Evolutionary conservation across 1,139 yeast genomes (phyloP).

Genomic region (Kluyveromyces sp.): DNA sequence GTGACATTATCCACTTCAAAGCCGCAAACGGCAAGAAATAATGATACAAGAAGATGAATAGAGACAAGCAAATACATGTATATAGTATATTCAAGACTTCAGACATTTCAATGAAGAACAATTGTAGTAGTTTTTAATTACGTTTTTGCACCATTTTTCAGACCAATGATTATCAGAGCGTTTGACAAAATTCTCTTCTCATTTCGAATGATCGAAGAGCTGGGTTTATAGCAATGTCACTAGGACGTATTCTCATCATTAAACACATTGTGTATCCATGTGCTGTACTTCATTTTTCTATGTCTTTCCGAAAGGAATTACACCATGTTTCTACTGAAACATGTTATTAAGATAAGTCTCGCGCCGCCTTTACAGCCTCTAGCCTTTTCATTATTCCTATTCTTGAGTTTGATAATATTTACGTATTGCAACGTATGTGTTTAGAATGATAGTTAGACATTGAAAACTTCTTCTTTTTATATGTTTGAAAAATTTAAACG

Average conservation of each 20-base stretch:
- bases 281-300: not conserved
- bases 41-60: not conserved
- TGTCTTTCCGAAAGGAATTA: constrained; percentile 4
- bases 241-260: constrained; percentile 35
- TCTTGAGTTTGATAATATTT: too few species aligned
- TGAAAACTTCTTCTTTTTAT: too few species aligned
- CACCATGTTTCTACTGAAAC: constrained; percentile 6
- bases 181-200: constrained; percentile 35
- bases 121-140: not conserved
- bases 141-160: not conserved
- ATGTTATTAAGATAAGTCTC: not conserved
- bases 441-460: too few species aligned
- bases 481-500: too few species aligned
- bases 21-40: constrained; percentile 35
- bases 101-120: too few species aligned
- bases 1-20: constrained; percentile 64
- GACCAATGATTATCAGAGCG: constrained; percentile 30
- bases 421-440: too few species aligned
- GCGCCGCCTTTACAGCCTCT: too few species aligned
- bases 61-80: not conserved
- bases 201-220: constrained; percentile 41
- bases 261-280: constrained; percentile 11
- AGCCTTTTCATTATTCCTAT: too few species aligned
- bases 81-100: not conserved
- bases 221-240: constrained; percentile 40